Evolutionary conservation across 1,284 basidiomycete genomes (phyloP).

Genomic region (Mrakiaceae sp.): DNA sequence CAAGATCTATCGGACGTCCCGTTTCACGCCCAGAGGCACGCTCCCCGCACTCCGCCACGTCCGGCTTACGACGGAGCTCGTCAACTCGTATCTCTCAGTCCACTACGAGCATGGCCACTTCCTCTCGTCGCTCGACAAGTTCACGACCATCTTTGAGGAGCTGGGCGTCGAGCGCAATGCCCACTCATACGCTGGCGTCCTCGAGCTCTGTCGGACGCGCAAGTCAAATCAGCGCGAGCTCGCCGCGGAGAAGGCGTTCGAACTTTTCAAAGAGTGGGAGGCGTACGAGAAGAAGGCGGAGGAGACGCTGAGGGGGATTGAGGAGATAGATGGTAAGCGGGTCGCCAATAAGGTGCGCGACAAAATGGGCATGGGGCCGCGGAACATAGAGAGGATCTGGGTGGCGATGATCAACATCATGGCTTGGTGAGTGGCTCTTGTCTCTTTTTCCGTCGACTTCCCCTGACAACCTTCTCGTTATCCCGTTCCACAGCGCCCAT

Average conservation of each 20-base stretch:
- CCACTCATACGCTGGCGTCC: constrained; percentile 49
- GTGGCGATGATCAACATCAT: constrained; percentile 25
- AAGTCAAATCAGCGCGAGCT: constrained; percentile 16
- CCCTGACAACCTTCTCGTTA: not conserved
- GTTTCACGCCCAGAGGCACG: constrained; percentile 18
- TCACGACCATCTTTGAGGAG: constrained; percentile 42
- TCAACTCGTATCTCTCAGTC: constrained; percentile 75
- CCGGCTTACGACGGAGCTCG: constrained; percentile 47
- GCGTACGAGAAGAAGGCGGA: constrained; percentile 5
- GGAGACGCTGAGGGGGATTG: constrained; percentile 13
- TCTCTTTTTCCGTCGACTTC: not conserved
- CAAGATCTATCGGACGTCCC: not conserved
- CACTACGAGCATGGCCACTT: constrained; percentile 41
- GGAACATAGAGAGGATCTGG: constrained; percentile 31
- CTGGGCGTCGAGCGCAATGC: constrained; percentile 43
- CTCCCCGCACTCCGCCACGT: constrained; percentile 48
- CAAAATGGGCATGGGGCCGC: constrained; percentile 26
- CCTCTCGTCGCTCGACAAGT: constrained; percentile 40
- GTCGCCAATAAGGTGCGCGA: not conserved
- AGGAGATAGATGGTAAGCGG: not conserved
- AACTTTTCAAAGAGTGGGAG: constrained; percentile 13
- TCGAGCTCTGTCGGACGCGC: constrained; percentile 51
- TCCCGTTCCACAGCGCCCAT: constrained; percentile 11
- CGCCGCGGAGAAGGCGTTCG: constrained; percentile 8
- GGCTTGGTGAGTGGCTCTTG: constrained; percentile 21